phyloP scores from a whole-genome alignment of 2,329 filamentous ascomycete species.

The Colletotrichum navitas region DNA sequence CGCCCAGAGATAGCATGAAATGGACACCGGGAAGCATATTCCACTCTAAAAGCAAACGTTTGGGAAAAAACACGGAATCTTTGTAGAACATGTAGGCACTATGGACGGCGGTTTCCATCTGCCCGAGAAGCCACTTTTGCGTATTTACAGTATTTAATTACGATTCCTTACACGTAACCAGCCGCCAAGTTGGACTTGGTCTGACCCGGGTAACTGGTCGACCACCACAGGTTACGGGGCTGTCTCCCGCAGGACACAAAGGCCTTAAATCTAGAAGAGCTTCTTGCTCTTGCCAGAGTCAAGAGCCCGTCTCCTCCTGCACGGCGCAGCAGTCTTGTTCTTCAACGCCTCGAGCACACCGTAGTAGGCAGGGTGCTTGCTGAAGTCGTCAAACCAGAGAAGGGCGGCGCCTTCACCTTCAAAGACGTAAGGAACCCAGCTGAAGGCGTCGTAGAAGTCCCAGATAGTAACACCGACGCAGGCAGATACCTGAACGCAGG shows the following conservation, averaged over 20 bases:
- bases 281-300: constrained; percentile 28
- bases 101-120: background rate
- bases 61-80: background rate
- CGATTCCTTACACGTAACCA: background rate
- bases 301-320: constrained; percentile 30
- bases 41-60: background rate
- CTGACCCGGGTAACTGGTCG: background rate
- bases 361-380: constrained; percentile 58
- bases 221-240: background rate
- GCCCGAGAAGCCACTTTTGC: background rate
- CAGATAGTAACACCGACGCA: constrained; percentile 53
- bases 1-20: background rate
- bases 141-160: background rate
- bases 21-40: background rate
- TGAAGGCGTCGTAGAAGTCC: constrained; percentile 54
- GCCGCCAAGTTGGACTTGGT: background rate
- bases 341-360: constrained; percentile 52
- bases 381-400: constrained; percentile 58
- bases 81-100: no score
- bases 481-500: constrained; percentile 48
- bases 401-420: constrained; percentile 56
- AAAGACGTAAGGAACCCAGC: constrained; percentile 58
- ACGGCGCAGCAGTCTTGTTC: constrained; percentile 45
- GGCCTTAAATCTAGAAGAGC: constrained; percentile 7
- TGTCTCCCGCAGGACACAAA: no score